Evolutionary conservation across 805 yeast genomes (phyloP).

Genomic region (Candida montana): DNA sequence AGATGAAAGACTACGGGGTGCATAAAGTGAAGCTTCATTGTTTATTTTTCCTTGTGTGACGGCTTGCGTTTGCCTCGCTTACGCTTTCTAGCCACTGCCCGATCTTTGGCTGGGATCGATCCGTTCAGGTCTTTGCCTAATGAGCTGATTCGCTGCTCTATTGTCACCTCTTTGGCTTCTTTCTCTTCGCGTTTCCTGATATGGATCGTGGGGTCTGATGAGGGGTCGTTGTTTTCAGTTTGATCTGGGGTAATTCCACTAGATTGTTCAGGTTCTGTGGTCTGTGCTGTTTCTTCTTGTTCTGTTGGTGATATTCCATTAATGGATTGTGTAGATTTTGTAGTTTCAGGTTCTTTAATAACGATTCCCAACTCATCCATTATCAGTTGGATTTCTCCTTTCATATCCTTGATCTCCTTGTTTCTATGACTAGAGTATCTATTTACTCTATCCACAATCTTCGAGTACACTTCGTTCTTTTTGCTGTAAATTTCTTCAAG

Average conservation of each 20-base stretch:
- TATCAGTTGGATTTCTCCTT: conserved; percentile 32
- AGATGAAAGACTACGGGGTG: too few species aligned
- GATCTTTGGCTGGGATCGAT: conserved; percentile 19
- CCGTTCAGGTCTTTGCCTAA: conserved; percentile 20
- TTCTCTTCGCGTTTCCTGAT: conserved; percentile 1
- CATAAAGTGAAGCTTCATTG: too few species aligned
- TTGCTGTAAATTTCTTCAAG: conserved; percentile 45
- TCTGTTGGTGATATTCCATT: too few species aligned
- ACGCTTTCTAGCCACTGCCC: conserved; percentile 9
- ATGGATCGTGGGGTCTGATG: conserved; percentile 1
- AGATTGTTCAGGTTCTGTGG: not conserved
- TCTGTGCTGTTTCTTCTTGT: not conserved
- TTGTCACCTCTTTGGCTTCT: conserved; percentile 6
- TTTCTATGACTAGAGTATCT: conserved; percentile 43
- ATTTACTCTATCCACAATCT: conserved; percentile 39
- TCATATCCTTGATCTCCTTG: conserved; percentile 39
- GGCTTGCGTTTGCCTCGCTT: not conserved
- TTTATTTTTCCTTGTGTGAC: not conserved
- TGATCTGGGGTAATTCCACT: not conserved
- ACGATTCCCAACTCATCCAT: not conserved
- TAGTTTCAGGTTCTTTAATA: conserved; percentile 28
- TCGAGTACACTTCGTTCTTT: conserved; percentile 40
- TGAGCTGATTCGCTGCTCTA: conserved; percentile 19
- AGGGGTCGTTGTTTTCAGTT: not conserved
- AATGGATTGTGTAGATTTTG: conserved; percentile 1